Percentiles rank a stretch among this genome's conserved stretches.
These are phyloP conservation scores for Globisporangium acanthophoron DNA, from an alignment of 352 stramenopile species.

Conservation along the genomic window DNA sequence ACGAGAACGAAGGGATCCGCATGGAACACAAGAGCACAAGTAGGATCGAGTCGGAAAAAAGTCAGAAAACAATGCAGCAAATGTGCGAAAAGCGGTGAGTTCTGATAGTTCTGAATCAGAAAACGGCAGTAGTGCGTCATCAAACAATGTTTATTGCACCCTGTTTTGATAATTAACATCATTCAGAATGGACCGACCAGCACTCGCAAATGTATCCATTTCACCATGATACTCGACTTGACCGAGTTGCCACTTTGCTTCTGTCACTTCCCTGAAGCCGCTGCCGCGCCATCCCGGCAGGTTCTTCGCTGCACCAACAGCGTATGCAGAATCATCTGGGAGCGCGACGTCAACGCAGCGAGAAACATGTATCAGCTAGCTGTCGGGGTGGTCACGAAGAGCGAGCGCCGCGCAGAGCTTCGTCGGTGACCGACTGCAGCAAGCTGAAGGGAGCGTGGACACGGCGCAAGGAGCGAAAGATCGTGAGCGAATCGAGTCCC, in stretches of 20 bases:
- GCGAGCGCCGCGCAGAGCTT: too few relatives aligned
- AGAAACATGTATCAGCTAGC: too few relatives aligned
- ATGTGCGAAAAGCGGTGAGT: background rate
- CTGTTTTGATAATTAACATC: conserved; percentile 2
- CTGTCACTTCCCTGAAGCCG: too few relatives aligned
- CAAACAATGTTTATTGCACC: background rate
- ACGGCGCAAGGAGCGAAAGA: too few relatives aligned
- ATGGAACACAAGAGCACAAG: background rate
- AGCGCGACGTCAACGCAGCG: too few relatives aligned
- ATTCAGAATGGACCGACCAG: background rate
- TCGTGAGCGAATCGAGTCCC: background rate
- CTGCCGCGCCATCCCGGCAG: too few relatives aligned
- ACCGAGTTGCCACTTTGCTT: too few relatives aligned
- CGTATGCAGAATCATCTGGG: too few relatives aligned
- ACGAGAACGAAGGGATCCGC: background rate
- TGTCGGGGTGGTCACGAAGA: too few relatives aligned
- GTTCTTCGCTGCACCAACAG: too few relatives aligned
- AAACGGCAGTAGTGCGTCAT: background rate
- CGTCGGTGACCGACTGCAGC: too few relatives aligned
- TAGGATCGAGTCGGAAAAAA: background rate
- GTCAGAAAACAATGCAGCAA: background rate
- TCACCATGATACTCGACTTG: background rate
- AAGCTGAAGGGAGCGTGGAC: too few relatives aligned
- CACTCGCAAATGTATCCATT: conserved; percentile 7
- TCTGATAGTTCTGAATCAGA: background rate